phyloP scores from a whole-genome alignment of 352 stramenopile genomes.

The Globisporangium solare region DNA sequence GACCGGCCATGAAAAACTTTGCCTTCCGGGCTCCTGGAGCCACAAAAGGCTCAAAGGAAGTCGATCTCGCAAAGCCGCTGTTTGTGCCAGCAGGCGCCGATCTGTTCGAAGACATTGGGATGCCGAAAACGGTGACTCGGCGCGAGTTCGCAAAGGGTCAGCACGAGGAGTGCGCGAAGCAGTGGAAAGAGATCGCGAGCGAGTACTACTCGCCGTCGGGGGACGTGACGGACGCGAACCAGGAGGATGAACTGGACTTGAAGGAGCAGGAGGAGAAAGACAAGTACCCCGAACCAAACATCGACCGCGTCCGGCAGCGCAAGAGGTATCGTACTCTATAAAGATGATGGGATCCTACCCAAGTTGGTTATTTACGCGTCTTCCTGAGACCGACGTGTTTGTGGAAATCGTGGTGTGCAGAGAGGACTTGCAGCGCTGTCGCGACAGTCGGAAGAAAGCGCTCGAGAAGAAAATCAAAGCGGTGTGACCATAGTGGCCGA shows the following conservation, averaged over 20 bases:
- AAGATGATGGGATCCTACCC: too few relatives aligned
- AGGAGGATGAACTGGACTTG: constrained; percentile 19
- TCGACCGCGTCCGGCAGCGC: constrained; percentile 64
- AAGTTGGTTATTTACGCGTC: too few relatives aligned
- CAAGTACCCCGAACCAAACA: constrained; percentile 58
- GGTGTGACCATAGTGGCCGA: constrained; percentile 3
- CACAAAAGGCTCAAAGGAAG: constrained; percentile 51
- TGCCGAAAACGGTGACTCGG: constrained; percentile 44
- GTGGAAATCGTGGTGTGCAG: constrained; percentile 15
- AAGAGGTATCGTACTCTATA: constrained; percentile 35
- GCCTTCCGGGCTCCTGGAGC: constrained; percentile 42
- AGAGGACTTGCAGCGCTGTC: constrained; percentile 67
- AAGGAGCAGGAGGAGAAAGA: constrained; percentile 28
- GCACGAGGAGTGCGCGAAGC: constrained; percentile 53
- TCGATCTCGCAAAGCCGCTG: constrained; percentile 56
- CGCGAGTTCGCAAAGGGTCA: constrained; percentile 48
- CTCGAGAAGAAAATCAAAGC: constrained; percentile 48
- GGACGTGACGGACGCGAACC: constrained; percentile 23
- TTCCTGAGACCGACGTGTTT: not conserved
- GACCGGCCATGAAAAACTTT: constrained; percentile 54
- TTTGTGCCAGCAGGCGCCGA: constrained; percentile 72
- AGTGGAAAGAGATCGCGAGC: constrained; percentile 61
- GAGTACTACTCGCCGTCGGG: constrained; percentile 60
- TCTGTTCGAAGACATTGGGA: constrained; percentile 69
- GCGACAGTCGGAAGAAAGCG: constrained; percentile 47